Evolutionary conservation across 345 rosid genomes (phyloP).

Genomic region (Rhizophora mangle): DNA sequence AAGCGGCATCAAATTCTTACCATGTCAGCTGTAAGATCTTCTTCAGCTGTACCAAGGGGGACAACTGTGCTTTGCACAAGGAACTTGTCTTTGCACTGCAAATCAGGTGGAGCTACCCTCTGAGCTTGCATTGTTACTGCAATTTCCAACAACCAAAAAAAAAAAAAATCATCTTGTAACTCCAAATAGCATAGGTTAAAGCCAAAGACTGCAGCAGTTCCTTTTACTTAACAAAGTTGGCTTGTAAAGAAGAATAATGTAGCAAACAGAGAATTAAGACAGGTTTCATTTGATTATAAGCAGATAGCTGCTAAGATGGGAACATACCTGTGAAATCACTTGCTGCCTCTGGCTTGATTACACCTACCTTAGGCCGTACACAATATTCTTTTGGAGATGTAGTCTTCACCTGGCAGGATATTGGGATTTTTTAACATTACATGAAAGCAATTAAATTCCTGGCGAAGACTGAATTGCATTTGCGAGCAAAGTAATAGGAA

Average conservation of each 20-base stretch:
- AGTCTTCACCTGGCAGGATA: conserved; percentile 46
- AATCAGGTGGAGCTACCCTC: conserved; percentile 42
- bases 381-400: conserved; percentile 56
- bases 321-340: conserved; percentile 41
- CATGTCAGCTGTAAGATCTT: conserved; percentile 38
- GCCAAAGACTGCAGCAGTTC: too few relatives aligned
- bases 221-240: not conserved
- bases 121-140: conserved; percentile 58
- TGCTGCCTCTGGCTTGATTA: conserved; percentile 41
- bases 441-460: too few relatives aligned
- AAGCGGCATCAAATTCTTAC: conserved; percentile 22
- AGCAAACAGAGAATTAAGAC: not conserved
- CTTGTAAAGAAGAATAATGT: not conserved
- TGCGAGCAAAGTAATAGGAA: not conserved
- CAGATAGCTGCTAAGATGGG: too few relatives aligned
- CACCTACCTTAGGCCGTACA: conserved; percentile 49
- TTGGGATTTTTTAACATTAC: not conserved
- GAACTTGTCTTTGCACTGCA: conserved; percentile 62
- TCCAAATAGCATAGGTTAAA: too few relatives aligned
- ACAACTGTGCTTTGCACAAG: conserved; percentile 47
- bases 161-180: not conserved
- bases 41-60: conserved; percentile 40
- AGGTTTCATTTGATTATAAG: not conserved
- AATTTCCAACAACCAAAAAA: conserved; percentile 5
- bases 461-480: too few relatives aligned